These are phyloP conservation scores for Candida chauliodis DNA, from an alignment of 805 yeast species.

Conservation along the genomic window DNA sequence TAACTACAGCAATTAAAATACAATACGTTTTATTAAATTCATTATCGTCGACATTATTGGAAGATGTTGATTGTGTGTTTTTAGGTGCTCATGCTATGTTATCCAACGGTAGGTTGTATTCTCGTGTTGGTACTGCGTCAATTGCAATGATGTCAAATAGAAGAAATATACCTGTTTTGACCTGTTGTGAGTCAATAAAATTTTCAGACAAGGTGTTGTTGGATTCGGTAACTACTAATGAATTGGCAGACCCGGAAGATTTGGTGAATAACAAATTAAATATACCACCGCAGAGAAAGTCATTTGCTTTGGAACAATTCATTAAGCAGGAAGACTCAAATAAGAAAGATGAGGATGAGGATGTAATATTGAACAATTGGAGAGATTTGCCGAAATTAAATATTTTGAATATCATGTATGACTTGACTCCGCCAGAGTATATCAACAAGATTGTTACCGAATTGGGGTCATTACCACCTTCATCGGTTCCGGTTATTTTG, in stretches of 20 bases:
- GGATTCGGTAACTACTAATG: constrained; percentile 93
- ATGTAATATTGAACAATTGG: constrained; percentile 57
- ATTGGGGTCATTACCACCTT: constrained; percentile 93
- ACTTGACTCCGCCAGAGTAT: constrained; percentile 89
- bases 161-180: constrained; percentile 88
- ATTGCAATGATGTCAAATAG: constrained; percentile 88
- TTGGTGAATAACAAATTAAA: constrained; percentile 48
- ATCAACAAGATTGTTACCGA: constrained; percentile 95
- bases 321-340: constrained; percentile 32
- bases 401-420: constrained; percentile 83
- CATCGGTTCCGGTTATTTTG: constrained; percentile 95
- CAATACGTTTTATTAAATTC: constrained; percentile 80
- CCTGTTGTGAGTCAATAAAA: constrained; percentile 92
- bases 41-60: constrained; percentile 67
- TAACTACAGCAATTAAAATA: constrained; percentile 46
- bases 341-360: constrained; percentile 21
- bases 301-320: constrained; percentile 65
- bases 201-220: constrained; percentile 93
- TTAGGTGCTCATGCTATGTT: constrained; percentile 97
- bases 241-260: constrained; percentile 78
- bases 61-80: constrained; percentile 85
- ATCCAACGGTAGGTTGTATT: constrained; percentile 87
- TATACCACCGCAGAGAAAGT: constrained; percentile 53
- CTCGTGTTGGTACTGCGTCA: constrained; percentile 93
- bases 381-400: constrained; percentile 58